Base-by-base conservation (phyloP, 441 rosid species). In the Adansonia madagascariensis region DNA sequence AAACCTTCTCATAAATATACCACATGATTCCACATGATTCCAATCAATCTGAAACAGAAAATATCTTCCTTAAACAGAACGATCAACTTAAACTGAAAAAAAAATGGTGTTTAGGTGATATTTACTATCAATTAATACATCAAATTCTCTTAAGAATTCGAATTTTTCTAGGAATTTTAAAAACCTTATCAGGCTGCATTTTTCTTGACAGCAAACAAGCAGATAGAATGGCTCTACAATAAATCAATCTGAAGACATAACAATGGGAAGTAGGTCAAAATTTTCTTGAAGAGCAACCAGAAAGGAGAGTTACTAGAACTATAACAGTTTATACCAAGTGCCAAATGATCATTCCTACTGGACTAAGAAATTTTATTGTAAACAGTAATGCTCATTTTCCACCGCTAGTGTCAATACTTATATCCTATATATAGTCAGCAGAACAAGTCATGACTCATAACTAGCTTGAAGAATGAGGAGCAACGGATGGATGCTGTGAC, bases 31-130 rank as follows among this genome's bases (percentile, higher is more conserved):
- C 76, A 17, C n/a, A n/a, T n/a, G n/a, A n/a, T n/a, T 52, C 52
- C 56, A 75, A 71, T 44, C 53, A 76, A 66, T 47, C 44, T 76
- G 12, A 81, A 73, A 61, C 6, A 31, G 55, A 52, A 76, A 78
- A 68, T 63, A 65, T 52, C 11, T 65, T 78, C 71, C 61, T 71
- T 43, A n/a, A 55, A 55, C 17, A 55, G 31, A 53, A 68, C 6
- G 35, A 68, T 68, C 56, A 68, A 20, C 56, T 14, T 47, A 8
- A 47, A 47, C 73, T 6, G 55, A 47, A 55, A 71, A 35, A 20
- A 35, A 20, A 31, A 31, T n/a, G 44, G 50, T 55, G 35, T 39
- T 53, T 55, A 71, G 31, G 31, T 39, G 50, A 55, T 71, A 55
- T 39, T 41, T 17, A 39, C 27, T 17, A 35, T 50, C 22, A n/a